A percentile compares a stretch with the other conserved stretches of the same genome.
Evolutionary conservation across 2,329 filamentous ascomycete species (phyloP).

Genomic region (Epichloe aotearoae): DNA sequence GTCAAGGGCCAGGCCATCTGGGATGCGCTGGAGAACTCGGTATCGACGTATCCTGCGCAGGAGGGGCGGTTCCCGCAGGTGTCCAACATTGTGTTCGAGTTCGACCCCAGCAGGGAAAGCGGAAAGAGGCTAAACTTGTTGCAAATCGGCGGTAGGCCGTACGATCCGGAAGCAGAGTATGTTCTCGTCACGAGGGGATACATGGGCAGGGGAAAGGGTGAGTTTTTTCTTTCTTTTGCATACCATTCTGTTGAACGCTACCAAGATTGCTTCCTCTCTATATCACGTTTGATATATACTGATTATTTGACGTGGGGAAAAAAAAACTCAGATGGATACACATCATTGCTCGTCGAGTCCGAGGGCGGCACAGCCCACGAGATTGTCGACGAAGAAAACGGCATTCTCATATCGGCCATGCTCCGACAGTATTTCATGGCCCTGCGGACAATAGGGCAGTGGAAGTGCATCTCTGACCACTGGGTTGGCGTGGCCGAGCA

Average conservation of each 20-base stretch:
- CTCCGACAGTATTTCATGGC: slow-evolving; percentile 86
- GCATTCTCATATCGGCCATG: slow-evolving; percentile 73
- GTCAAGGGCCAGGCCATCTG: slow-evolving; percentile 59
- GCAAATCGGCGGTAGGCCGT: slow-evolving; percentile 44
- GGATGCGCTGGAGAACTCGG: slow-evolving; percentile 73
- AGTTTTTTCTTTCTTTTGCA: not conserved
- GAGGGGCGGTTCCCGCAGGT: slow-evolving; percentile 81
- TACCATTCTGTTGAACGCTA: not conserved
- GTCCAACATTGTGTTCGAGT: slow-evolving; percentile 66
- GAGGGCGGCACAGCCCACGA: slow-evolving; percentile 68
- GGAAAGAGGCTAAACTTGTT: slow-evolving; percentile 51
- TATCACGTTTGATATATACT: not conserved
- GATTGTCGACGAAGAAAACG: slow-evolving; percentile 74
- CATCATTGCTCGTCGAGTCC: slow-evolving; percentile 57
- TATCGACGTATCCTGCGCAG: slow-evolving; percentile 67
- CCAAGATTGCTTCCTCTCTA: not conserved
- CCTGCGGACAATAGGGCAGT: slow-evolving; percentile 66
- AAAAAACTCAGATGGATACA: slow-evolving; percentile 52
- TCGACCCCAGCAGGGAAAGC: slow-evolving; percentile 47
- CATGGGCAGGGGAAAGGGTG: slow-evolving; percentile 69
- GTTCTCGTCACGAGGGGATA: slow-evolving; percentile 71
- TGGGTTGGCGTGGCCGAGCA: slow-evolving; percentile 54
- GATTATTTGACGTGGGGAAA: not conserved
- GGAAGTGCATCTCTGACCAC: slow-evolving; percentile 59
- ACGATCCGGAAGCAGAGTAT: slow-evolving; percentile 54